A percentile compares a stretch with the other conserved stretches of the same genome.
phyloP scores from a whole-genome alignment of 1,284 basidiomycete genomes.

The Leccinum pachyderme region DNA sequence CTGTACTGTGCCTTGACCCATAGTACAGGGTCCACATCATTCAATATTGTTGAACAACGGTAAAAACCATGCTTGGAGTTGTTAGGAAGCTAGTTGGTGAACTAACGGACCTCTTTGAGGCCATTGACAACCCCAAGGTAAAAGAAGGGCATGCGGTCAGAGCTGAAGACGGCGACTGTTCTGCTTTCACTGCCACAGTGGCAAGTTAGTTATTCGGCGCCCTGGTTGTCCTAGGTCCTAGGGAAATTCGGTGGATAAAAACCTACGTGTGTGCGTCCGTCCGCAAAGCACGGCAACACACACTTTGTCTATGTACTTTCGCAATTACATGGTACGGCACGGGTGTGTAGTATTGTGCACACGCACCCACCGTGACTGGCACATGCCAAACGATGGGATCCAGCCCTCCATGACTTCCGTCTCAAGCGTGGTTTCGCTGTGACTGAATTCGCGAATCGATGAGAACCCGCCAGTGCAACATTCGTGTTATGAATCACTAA shows the following conservation, averaged over 20 bases:
- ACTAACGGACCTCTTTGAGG: no score
- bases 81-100: no score
- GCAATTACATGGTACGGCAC: background rate
- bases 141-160: no score
- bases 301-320: background rate
- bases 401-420: background rate
- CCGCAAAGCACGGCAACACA: background rate
- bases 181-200: no score
- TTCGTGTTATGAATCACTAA: background rate
- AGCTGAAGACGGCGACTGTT: no score
- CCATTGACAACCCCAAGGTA: no score
- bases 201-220: background rate
- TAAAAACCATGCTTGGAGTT: no score
- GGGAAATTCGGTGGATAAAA: background rate
- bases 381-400: background rate
- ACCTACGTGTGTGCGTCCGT: background rate
- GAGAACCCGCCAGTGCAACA: background rate
- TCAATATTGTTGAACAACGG: no score
- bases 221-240: background rate
- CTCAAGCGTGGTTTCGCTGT: background rate
- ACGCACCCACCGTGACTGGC: background rate
- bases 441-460: background rate
- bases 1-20: no score
- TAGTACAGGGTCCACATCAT: no score
- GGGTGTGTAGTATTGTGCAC: background rate